Conservation (phyloP, 2,329 filamentous ascomycete species). For the Phaeosphaeriaceae sp. region DNA sequence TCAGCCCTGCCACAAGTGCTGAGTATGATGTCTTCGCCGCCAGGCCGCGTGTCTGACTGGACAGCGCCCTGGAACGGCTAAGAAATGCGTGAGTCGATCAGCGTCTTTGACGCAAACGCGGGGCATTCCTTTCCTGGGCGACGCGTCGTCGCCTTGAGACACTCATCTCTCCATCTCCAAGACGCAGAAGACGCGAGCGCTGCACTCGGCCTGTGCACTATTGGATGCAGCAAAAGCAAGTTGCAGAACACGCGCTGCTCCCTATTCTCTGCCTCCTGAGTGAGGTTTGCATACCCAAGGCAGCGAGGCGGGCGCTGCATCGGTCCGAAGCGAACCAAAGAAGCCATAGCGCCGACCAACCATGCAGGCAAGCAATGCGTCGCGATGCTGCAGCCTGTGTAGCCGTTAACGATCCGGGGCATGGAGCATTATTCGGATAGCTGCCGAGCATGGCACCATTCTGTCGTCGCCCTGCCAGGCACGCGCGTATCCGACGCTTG, state of each 20-base stretch:
- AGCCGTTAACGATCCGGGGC: neutral
- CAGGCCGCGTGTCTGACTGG: conserved; percentile 31
- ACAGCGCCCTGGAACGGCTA: conserved; percentile 10
- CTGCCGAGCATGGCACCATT: neutral
- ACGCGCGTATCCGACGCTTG: neutral
- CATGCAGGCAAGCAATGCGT: neutral
- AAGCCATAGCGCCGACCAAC: neutral
- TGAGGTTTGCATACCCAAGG: neutral
- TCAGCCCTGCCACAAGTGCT: conserved; percentile 41
- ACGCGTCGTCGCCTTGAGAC: conserved; percentile 8
- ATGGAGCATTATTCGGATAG: neutral
- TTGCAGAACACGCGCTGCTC: neutral
- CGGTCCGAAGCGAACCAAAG: neutral
- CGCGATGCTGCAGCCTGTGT: neutral
- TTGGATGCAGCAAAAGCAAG: conserved; percentile 2
- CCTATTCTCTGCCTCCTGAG: neutral
- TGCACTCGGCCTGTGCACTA: neutral
- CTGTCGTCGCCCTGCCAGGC: neutral
- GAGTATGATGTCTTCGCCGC: conserved; percentile 28
- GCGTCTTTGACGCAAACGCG: conserved; percentile 23
- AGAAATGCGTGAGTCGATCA: conserved; percentile 28
- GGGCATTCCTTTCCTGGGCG: conserved; percentile 14
- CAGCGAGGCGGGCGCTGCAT: neutral
- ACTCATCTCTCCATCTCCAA: conserved; percentile 11
- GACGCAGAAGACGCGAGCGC: neutral